These are phyloP conservation scores for Piper longum DNA, from an alignment of 164 flowering plant genomes.

Conservation along the genomic window DNA sequence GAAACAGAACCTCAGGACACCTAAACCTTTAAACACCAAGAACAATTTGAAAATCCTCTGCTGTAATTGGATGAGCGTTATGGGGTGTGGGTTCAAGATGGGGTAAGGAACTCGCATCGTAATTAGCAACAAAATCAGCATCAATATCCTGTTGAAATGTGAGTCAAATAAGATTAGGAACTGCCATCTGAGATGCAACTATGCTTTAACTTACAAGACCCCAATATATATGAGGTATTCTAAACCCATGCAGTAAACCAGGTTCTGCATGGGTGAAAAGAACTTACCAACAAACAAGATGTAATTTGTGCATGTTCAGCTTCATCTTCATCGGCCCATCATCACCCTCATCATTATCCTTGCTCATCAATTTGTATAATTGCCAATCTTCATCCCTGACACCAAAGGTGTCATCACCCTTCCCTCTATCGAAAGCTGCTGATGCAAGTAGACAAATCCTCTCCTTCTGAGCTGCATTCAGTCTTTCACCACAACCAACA, in stretches of 20 bases:
- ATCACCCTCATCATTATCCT: conserved; percentile 83
- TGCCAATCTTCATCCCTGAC: conserved; percentile 97
- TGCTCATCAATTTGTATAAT: conserved; percentile 92
- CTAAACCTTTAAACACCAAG: conserved; percentile 92
- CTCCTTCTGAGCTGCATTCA: conserved; percentile 89
- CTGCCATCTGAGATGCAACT: not conserved
- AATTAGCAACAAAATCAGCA: conserved; percentile 54
- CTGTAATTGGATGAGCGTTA: conserved; percentile 47
- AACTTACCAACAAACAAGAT: conserved; percentile 67
- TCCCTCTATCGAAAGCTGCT: conserved; percentile 96
- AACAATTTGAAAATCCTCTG: conserved; percentile 77
- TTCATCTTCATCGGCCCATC: conserved; percentile 74
- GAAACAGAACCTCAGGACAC: conserved; percentile 84
- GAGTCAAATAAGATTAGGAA: not conserved
- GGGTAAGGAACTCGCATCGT: conserved; percentile 33
- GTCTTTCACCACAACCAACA: conserved; percentile 97
- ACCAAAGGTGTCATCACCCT: conserved; percentile 99
- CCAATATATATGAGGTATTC: not conserved
- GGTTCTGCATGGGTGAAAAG: not conserved
- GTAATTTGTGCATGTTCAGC: conserved; percentile 57
- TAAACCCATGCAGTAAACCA: not conserved
- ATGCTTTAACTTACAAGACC: not conserved
- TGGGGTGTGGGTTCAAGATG: conserved; percentile 35
- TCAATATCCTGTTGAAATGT: conserved; percentile 55
- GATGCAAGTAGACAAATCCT: conserved; percentile 94